phyloP scores from a whole-genome alignment of 306 rosid species.

The Fragaria ananassa region DNA sequence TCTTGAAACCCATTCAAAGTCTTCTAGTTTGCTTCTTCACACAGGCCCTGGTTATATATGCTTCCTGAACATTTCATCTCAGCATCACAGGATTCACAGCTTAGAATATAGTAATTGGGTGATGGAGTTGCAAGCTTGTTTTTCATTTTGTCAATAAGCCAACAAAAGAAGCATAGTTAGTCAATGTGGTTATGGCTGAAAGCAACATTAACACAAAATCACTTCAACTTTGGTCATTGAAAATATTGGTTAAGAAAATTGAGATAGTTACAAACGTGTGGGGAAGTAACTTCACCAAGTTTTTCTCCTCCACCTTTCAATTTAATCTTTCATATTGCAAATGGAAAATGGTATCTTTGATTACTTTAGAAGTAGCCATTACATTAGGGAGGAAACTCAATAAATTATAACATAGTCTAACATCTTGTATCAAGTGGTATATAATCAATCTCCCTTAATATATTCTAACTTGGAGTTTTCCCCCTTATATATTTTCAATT shows the following conservation, averaged over 20 bases:
- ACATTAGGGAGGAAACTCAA: background rate
- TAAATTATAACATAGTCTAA: background rate
- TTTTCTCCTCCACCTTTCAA: conserved; percentile 13
- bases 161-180: conserved; percentile 2
- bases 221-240: conserved; percentile 1
- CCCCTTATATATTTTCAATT: background rate
- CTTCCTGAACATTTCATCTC: background rate
- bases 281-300: conserved; percentile 25
- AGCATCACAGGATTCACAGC: background rate
- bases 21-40: background rate
- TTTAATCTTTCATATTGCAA: conserved; percentile 9
- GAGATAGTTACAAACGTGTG: conserved; percentile 13
- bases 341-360: conserved; percentile 12
- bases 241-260: background rate
- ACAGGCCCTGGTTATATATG: background rate
- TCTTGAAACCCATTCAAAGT: background rate
- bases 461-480: background rate
- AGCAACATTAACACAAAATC: conserved; percentile 11
- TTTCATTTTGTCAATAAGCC: background rate
- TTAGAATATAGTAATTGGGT: background rate
- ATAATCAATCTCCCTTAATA: background rate
- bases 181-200: conserved; percentile 19
- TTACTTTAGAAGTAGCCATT: background rate
- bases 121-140: conserved; percentile 1
- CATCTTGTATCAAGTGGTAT: background rate